These are phyloP conservation scores for Colletotrichum noveboracense DNA, from an alignment of 2,329 filamentous ascomycete genomes.

Conservation along the genomic window DNA sequence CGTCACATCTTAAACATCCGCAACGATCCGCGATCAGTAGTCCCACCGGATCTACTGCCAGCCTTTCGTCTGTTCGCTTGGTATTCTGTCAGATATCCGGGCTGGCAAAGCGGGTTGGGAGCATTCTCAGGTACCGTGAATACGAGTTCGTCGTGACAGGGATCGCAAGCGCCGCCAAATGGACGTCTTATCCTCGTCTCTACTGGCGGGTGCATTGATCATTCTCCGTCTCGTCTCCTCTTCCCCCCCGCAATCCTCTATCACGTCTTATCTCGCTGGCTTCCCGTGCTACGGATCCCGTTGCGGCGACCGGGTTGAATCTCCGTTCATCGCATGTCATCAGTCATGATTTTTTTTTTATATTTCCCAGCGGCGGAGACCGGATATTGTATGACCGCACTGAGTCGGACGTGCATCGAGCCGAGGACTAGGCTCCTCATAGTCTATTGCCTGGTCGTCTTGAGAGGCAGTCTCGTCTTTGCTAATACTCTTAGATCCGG, in stretches of 20 bases:
- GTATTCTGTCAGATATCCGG: neutral
- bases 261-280: conserved; percentile 22
- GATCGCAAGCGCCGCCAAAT: conserved; percentile 16
- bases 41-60: neutral
- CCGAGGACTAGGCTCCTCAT: neutral
- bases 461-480: neutral
- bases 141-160: conserved; percentile 15
- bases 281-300: conserved; percentile 14
- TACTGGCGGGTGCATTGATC: conserved; percentile 12
- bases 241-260: conserved; percentile 18
- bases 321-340: conserved; percentile 13
- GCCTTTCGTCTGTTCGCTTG: neutral
- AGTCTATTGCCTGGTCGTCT: neutral
- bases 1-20: neutral
- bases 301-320: neutral
- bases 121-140: conserved; percentile 7
- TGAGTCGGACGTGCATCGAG: neutral
- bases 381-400: neutral
- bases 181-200: conserved; percentile 5
- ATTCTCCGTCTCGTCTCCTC: conserved; percentile 18
- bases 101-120: neutral
- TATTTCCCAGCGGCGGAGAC: neutral
- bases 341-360: neutral
- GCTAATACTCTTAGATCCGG: neutral
- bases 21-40: neutral